These are phyloP conservation scores for Reticulascus tulasneorum DNA, from an alignment of 2,329 filamentous ascomycete genomes.

Conservation along the genomic window DNA sequence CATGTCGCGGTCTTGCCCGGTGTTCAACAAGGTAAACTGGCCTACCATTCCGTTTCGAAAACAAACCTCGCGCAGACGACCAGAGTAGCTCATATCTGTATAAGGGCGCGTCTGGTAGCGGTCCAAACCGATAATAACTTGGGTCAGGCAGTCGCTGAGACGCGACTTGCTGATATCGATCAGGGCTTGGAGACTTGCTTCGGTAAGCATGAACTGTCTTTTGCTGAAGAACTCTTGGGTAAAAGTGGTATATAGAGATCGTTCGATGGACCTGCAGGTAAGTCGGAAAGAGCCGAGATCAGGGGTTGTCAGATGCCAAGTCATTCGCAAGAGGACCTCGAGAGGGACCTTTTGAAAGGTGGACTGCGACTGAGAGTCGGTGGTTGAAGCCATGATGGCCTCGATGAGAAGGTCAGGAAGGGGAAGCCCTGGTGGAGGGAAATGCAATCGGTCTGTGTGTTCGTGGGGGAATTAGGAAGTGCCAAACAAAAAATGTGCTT, in stretches of 20 bases:
- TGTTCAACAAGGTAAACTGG: constrained; percentile 29
- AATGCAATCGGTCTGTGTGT: too few relatives aligned
- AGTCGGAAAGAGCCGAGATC: constrained; percentile 54
- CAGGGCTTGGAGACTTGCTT: constrained; percentile 52
- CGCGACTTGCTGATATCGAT: constrained; percentile 47
- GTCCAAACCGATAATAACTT: constrained; percentile 48
- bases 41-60: constrained; percentile 17
- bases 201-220: constrained; percentile 61
- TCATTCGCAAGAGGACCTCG: constrained; percentile 56
- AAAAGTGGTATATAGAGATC: constrained; percentile 51
- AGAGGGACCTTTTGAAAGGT: constrained; percentile 42
- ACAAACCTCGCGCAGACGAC: too few relatives aligned
- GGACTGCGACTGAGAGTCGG: not conserved
- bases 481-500: too few relatives aligned
- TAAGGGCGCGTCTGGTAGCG: constrained; percentile 15
- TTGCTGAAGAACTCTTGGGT: constrained; percentile 60
- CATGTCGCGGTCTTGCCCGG: constrained; percentile 48
- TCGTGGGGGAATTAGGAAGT: too few relatives aligned
- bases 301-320: constrained; percentile 45
- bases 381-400: not conserved
- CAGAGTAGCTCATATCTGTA: too few relatives aligned
- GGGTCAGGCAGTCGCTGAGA: constrained; percentile 32
- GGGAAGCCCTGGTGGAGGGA: too few relatives aligned
- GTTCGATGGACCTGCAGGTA: constrained; percentile 52
- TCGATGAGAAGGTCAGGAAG: too few relatives aligned